These are phyloP conservation scores for Fusarium guadeloupense DNA, from an alignment of 2,329 filamentous ascomycete species.

Conservation along the genomic window DNA sequence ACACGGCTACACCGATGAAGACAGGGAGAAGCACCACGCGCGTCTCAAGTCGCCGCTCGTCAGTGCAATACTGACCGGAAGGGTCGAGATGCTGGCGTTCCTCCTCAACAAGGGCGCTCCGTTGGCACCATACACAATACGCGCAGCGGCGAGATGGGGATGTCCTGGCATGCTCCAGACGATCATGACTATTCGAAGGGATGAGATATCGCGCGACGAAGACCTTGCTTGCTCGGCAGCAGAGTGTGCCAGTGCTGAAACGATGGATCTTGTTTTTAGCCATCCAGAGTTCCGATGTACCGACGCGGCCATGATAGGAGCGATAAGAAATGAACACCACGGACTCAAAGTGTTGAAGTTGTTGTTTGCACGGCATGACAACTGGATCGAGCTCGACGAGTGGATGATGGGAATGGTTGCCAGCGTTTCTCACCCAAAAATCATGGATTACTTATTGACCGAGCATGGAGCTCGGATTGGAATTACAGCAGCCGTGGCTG, in stretches of 20 bases:
- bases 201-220: slow-evolving; percentile 24
- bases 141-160: slow-evolving; percentile 22
- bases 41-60: slow-evolving; percentile 21
- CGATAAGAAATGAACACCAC: slow-evolving; percentile 14
- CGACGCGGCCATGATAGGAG: slow-evolving; percentile 21
- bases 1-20: slow-evolving; percentile 23
- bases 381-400: slow-evolving; percentile 12
- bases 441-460: slow-evolving; percentile 21
- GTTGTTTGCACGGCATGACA: slow-evolving; percentile 12
- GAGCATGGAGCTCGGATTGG: slow-evolving; percentile 10
- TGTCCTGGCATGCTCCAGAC: slow-evolving; percentile 16
- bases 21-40: slow-evolving; percentile 23
- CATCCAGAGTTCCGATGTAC: slow-evolving; percentile 19
- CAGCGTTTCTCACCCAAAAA: slow-evolving; percentile 12
- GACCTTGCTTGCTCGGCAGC: slow-evolving; percentile 21
- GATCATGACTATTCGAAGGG: slow-evolving; percentile 15
- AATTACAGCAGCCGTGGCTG: slow-evolving; percentile 15
- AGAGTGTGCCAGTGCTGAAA: slow-evolving; percentile 12
- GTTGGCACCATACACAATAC: slow-evolving; percentile 20
- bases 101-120: slow-evolving; percentile 19
- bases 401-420: slow-evolving; percentile 29
- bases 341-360: slow-evolving; percentile 12
- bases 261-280: slow-evolving; percentile 16
- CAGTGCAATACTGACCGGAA: slow-evolving; percentile 21
- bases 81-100: slow-evolving; percentile 25